phyloP scores from a whole-genome alignment of 768 basidiomycete species.

The Galerina sulciceps region DNA sequence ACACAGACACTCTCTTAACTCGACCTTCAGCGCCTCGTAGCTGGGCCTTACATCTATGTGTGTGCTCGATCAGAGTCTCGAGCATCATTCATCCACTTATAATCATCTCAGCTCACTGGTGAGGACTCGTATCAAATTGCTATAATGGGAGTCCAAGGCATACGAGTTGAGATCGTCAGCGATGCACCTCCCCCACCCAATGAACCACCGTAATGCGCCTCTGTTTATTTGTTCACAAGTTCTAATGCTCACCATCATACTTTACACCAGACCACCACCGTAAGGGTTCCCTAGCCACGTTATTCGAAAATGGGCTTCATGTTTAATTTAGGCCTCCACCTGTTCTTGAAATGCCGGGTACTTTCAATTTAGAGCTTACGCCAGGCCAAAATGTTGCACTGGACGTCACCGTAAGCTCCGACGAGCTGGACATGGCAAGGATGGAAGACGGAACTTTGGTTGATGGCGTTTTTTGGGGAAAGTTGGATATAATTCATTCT shows the following conservation, averaged over 20 bases:
- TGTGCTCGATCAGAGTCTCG: conserved; percentile 24
- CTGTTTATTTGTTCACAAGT: conserved; percentile 23
- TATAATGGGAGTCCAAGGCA: conserved; percentile 79
- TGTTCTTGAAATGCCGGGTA: conserved; percentile 85
- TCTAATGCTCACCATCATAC: conserved; percentile 13
- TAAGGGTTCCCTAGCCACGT: conserved; percentile 30
- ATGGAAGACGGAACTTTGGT: conserved; percentile 90
- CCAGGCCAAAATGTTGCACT: conserved; percentile 83
- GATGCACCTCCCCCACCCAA: conserved; percentile 86
- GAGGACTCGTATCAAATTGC: conserved; percentile 92
- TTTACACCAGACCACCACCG: conserved; percentile 47
- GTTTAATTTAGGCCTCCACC: conserved; percentile 57
- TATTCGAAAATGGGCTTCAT: neutral
- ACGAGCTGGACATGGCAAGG: conserved; percentile 88
- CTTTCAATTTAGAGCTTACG: conserved; percentile 79
- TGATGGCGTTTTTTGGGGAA: conserved; percentile 88
- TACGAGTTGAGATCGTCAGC: conserved; percentile 84
- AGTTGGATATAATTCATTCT: conserved; percentile 79
- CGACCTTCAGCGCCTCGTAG: conserved; percentile 66
- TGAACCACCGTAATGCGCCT: conserved; percentile 72
- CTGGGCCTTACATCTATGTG: conserved; percentile 86
- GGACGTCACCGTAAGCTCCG: conserved; percentile 78
- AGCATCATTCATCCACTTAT: conserved; percentile 15
- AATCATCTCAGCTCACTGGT: conserved; percentile 61
- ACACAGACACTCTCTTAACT: conserved; percentile 17